phyloP scores from a whole-genome alignment of 306 rosid species.

The Quercus rubra region DNA sequence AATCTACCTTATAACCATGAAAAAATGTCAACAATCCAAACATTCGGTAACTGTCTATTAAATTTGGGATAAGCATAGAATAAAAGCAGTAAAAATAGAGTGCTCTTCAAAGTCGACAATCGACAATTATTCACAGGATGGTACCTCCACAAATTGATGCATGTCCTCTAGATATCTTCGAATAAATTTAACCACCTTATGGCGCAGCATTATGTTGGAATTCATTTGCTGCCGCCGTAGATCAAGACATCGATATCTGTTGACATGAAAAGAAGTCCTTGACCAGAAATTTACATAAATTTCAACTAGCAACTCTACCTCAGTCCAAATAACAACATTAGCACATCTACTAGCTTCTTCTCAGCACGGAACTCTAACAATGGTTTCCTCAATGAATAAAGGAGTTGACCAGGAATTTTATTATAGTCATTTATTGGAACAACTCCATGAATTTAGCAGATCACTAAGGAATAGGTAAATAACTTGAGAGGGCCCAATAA shows the following conservation, averaged over 20 bases:
- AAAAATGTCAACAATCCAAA: conserved; percentile 28
- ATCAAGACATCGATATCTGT: conserved; percentile 91
- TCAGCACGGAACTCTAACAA: neutral
- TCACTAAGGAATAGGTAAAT: neutral
- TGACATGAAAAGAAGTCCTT: conserved; percentile 12
- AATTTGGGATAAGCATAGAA: neutral
- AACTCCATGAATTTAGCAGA: neutral
- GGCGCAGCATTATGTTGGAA: conserved; percentile 74
- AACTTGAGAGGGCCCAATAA: neutral
- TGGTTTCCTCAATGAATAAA: neutral
- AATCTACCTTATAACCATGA: conserved; percentile 86
- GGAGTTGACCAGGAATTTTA: neutral
- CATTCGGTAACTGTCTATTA: neutral
- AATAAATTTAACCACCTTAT: conserved; percentile 81
- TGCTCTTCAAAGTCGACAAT: neutral
- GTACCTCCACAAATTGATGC: conserved; percentile 95
- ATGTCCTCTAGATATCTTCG: conserved; percentile 82
- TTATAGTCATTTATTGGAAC: neutral
- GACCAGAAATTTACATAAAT: neutral
- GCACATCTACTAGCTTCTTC: neutral
- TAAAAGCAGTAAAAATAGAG: neutral
- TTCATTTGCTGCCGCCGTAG: conserved; percentile 83
- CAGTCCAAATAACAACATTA: neutral
- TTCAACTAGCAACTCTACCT: neutral
- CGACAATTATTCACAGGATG: conserved; percentile 11